phyloP scores from a whole-genome alignment of 495 filamentous ascomycete genomes.

The Penicillium dipodomyicola region DNA sequence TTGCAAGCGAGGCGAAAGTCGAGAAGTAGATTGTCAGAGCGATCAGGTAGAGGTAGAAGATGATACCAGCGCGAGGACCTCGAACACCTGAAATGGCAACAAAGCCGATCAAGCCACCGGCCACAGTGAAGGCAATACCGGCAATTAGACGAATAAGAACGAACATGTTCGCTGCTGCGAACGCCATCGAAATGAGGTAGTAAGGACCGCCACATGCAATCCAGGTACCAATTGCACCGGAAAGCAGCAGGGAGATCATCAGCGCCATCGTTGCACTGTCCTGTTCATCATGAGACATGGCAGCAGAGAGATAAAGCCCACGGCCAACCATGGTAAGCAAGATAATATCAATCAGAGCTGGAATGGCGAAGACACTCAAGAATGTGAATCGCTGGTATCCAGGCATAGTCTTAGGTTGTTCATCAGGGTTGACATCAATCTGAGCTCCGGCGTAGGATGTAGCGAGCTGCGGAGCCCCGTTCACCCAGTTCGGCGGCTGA shows the following conservation, averaged over 20 bases:
- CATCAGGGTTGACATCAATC: constrained; percentile 54
- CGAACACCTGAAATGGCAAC: constrained; percentile 43
- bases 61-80: constrained; percentile 41
- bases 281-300: constrained; percentile 50
- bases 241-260: constrained; percentile 56
- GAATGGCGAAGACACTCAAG: constrained; percentile 59
- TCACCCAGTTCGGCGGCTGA: constrained; percentile 52
- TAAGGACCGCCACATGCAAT: constrained; percentile 58
- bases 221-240: constrained; percentile 58
- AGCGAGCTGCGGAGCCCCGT: constrained; percentile 49
- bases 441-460: constrained; percentile 54
- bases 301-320: constrained; percentile 56
- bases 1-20: constrained; percentile 51
- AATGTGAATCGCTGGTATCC: constrained; percentile 55
- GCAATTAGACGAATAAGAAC: constrained; percentile 56
- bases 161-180: constrained; percentile 60
- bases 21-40: constrained; percentile 52
- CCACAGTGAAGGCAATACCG: constrained; percentile 55
- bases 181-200: constrained; percentile 59
- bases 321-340: constrained; percentile 56
- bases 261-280: constrained; percentile 54
- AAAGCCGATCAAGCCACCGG: constrained; percentile 49
- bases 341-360: constrained; percentile 59
- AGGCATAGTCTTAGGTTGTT: constrained; percentile 43
- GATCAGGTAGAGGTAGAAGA: constrained; percentile 51